phyloP scores from a whole-genome alignment of 495 filamentous ascomycete genomes.

The Penicillium crystallinum region DNA sequence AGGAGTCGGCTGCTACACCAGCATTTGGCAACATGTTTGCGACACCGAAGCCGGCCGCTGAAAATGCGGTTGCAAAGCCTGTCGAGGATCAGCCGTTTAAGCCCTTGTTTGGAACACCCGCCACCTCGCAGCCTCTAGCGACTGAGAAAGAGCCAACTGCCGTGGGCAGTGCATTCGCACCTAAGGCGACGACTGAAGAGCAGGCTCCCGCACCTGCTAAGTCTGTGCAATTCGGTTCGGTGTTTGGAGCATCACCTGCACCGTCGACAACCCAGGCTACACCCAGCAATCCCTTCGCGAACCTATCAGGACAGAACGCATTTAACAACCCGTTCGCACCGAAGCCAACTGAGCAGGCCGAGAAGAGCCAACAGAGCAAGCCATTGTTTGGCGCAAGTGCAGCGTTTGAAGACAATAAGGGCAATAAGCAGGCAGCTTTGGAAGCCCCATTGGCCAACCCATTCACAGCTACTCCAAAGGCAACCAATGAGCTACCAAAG shows the following conservation, averaged over 20 bases:
- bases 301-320: neutral
- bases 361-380: neutral
- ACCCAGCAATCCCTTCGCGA: constrained; percentile 2
- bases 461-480: neutral
- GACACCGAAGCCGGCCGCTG: constrained; percentile 6
- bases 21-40: constrained; percentile 10
- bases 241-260: constrained; percentile 4
- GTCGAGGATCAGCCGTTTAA: neutral
- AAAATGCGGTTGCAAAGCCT: constrained; percentile 2
- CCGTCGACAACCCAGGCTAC: neutral
- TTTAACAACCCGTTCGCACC: constrained; percentile 2
- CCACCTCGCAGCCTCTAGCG: neutral
- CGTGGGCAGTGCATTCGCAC: constrained; percentile 6
- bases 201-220: constrained; percentile 3
- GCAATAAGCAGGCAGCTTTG: neutral
- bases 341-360: constrained; percentile 5
- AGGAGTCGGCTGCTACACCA: neutral
- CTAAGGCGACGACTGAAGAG: constrained; percentile 1
- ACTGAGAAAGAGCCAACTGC: neutral
- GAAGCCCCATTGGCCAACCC: neutral
- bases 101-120: constrained; percentile 8
- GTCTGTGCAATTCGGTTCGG: neutral
- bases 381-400: constrained; percentile 5
- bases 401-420: neutral
- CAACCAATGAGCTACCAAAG: neutral